Evolutionary conservation across 2,329 filamentous ascomycete species (phyloP).

Genomic region (Ceratocystis variospora): DNA sequence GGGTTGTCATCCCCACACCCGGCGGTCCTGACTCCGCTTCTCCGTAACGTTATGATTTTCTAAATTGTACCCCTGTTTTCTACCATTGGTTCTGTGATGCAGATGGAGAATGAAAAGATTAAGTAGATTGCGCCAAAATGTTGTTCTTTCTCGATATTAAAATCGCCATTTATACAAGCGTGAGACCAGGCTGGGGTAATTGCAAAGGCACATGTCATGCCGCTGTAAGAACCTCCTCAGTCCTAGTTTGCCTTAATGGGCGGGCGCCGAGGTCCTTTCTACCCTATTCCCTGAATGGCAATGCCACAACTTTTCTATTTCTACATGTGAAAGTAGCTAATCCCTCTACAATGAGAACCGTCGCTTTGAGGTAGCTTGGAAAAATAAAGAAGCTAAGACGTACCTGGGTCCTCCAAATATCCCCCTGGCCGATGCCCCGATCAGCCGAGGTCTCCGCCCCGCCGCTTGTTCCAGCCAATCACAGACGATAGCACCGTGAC

Average conservation of each 20-base stretch:
- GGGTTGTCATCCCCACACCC: background rate
- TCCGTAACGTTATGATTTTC: background rate
- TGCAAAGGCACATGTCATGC: background rate
- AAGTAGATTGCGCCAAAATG: background rate
- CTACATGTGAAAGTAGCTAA: background rate
- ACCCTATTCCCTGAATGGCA: background rate
- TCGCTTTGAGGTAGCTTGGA: background rate
- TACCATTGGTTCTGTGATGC: background rate
- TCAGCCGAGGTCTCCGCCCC: conserved; percentile 15
- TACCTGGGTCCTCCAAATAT: background rate
- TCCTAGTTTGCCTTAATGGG: background rate
- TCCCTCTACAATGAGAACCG: background rate
- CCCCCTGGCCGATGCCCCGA: conserved; percentile 15
- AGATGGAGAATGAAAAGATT: background rate
- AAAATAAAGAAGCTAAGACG: background rate
- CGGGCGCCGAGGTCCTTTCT: background rate
- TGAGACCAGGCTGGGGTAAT: background rate
- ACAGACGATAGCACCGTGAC: background rate
- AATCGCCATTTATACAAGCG: background rate
- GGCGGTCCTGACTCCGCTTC: conserved; percentile 8
- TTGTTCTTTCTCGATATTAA: background rate
- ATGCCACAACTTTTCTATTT: background rate
- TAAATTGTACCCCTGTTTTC: background rate
- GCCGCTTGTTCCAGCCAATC: conserved; percentile 8
- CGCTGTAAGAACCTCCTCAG: background rate